Conservation (phyloP, 805 yeast genomes). For the Candida gorgasii region DNA sequence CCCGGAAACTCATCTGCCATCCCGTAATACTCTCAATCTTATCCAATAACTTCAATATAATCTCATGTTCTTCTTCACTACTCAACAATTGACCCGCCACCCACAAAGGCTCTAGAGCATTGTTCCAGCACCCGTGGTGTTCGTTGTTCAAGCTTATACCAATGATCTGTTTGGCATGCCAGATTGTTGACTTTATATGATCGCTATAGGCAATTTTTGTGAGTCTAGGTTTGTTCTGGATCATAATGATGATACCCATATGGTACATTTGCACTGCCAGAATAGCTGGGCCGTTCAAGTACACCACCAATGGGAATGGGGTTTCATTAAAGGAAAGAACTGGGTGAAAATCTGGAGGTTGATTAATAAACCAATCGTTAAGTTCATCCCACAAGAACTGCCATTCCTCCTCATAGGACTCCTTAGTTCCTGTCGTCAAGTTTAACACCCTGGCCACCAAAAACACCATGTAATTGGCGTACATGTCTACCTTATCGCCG, state of each 20-base stretch:
- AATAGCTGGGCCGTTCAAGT: conserved; percentile 36
- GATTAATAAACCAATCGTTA: conserved; percentile 35
- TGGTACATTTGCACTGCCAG: conserved; percentile 41
- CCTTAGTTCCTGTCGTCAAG: conserved; percentile 22
- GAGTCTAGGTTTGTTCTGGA: conserved; percentile 41
- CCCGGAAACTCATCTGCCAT: conserved; percentile 32
- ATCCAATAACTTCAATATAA: conserved; percentile 19
- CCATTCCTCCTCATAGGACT: conserved; percentile 38
- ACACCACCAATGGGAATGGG: conserved; percentile 40
- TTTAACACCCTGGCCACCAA: conserved; percentile 37
- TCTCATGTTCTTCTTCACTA: conserved; percentile 25
- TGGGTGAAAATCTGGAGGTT: conserved; percentile 37
- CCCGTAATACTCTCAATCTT: conserved; percentile 29
- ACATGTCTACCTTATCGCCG: conserved; percentile 30
- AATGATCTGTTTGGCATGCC: conserved; percentile 43
- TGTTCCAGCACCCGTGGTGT: conserved; percentile 28
- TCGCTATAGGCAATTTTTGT: conserved; percentile 23
- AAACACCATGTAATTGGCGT: conserved; percentile 43
- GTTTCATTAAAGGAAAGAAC: conserved; percentile 28
- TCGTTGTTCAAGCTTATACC: conserved; percentile 32
- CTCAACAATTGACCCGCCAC: conserved; percentile 26
- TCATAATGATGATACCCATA: conserved; percentile 37
- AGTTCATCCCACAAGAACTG: conserved; percentile 40
- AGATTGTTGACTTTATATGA: conserved; percentile 27
- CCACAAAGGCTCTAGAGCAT: conserved; percentile 27